phyloP scores from a whole-genome alignment of 2,329 filamentous ascomycete species.

The Nigrospora osmanthi region DNA sequence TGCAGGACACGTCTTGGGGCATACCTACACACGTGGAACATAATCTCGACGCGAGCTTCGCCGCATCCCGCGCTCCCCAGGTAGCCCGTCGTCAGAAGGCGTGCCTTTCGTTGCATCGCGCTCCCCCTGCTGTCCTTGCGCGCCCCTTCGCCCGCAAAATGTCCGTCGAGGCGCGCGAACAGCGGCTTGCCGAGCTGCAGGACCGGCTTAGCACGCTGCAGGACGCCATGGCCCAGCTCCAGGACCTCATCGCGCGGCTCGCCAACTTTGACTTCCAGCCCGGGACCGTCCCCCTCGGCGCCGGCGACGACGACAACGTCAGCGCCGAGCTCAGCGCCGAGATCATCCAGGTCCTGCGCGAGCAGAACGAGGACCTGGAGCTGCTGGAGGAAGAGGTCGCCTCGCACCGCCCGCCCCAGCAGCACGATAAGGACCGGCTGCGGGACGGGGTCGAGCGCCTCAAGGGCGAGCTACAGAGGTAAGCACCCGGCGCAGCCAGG shows the following conservation, averaged over 20 bases:
- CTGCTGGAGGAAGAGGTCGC: slow-evolving; percentile 70
- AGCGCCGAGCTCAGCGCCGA: slow-evolving; percentile 70
- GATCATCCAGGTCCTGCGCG: slow-evolving; percentile 70
- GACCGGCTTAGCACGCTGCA: slow-evolving; percentile 51
- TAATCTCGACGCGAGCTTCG: too few species aligned
- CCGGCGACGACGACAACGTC: slow-evolving; percentile 41
- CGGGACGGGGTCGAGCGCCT: slow-evolving; percentile 60
- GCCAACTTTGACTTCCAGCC: slow-evolving; percentile 50
- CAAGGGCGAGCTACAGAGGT: slow-evolving; percentile 65
- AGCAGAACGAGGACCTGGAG: slow-evolving; percentile 78
- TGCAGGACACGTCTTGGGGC: too few species aligned
- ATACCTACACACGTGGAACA: too few species aligned
- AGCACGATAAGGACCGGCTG: slow-evolving; percentile 57
- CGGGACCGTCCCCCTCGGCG: slow-evolving; percentile 44
- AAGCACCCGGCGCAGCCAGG: slow-evolving; percentile 10
- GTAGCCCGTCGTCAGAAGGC: too few species aligned
- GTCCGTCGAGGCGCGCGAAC: background rate
- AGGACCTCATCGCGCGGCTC: slow-evolving; percentile 52
- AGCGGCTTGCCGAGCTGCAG: slow-evolving; percentile 53
- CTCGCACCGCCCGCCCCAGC: slow-evolving; percentile 50
- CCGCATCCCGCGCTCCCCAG: too few species aligned
- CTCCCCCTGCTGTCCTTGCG: background rate
- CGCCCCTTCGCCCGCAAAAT: background rate
- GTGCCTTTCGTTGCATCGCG: background rate
- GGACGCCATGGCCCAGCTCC: slow-evolving; percentile 52